phyloP scores from a whole-genome alignment of 1,139 yeast genomes.

The Spathaspora sp. region DNA sequence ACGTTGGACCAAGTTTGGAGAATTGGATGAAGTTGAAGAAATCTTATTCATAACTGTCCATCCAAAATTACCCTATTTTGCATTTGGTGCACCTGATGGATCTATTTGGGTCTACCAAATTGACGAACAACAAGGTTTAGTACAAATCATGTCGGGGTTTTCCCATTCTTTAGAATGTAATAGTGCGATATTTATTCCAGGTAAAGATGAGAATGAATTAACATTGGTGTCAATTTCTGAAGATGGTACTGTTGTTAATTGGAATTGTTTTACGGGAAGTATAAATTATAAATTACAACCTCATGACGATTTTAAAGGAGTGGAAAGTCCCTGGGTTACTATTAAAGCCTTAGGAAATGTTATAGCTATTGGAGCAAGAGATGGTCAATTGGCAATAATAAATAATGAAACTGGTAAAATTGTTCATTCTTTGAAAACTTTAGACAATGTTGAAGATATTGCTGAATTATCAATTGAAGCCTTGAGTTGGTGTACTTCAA shows the following conservation, averaged over 20 bases:
- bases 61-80: slow-evolving; percentile 73
- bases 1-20: slow-evolving; percentile 70
- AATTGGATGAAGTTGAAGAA: slow-evolving; percentile 84
- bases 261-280: slow-evolving; percentile 85
- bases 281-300: slow-evolving; percentile 65
- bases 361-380: slow-evolving; percentile 78
- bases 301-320: slow-evolving; percentile 62
- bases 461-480: slow-evolving; percentile 86
- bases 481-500: slow-evolving; percentile 72
- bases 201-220: slow-evolving; percentile 59
- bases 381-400: slow-evolving; percentile 77
- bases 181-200: slow-evolving; percentile 69
- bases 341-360: slow-evolving; percentile 48
- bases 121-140: slow-evolving; percentile 54
- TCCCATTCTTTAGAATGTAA: slow-evolving; percentile 80
- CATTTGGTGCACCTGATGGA: slow-evolving; percentile 93
- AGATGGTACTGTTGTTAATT: slow-evolving; percentile 81
- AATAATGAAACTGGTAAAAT: slow-evolving; percentile 73
- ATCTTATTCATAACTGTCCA: slow-evolving; percentile 73
- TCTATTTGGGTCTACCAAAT: slow-evolving; percentile 92
- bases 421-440: slow-evolving; percentile 62
- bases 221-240: slow-evolving; percentile 78
- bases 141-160: slow-evolving; percentile 76
- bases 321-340: slow-evolving; percentile 87
- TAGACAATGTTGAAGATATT: slow-evolving; percentile 61